Evolutionary conservation across 2,329 filamentous ascomycete genomes (phyloP), one percentile per base, ranked within the genome.

Genomic region (Grosmannia penicillata): DNA sequence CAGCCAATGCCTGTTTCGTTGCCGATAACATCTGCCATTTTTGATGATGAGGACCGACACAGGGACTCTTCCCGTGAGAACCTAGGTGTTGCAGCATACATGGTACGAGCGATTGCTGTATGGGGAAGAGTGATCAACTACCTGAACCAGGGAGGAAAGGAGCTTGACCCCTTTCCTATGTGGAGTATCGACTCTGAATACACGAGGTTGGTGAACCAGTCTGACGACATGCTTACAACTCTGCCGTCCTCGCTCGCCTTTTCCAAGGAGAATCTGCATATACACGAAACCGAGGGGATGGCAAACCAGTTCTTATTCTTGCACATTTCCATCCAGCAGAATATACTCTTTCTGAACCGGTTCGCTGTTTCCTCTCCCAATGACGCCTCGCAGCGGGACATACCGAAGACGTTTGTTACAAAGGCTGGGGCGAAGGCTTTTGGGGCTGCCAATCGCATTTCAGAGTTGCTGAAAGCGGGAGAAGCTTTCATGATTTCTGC

Each of bases 81-180:
- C 52, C 93, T 96, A 86, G 91, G 89, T 3, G 85, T 93, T 5
- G 82, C 86, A 2, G 86, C 89, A 10, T 94, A 93, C 56, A 82
- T 91, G 51, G 81, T 96, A 44, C 77, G 83, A 17, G 70, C 80
- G 3, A 82, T 96, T 44, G 76, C 86, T 2, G 65, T 94, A 24
- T 96, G 89, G 87, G 91, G 91, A 6, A 77, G 78, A 35, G 78
- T 95, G 35, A 82, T 94, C 49, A 80, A 79, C 44, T 95, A 94
- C 54, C 65, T 95, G 44, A 95, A 94, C 53, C 74, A 94, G 41
- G 87, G 87, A 19, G 87, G 86, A 2, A 87, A 82, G 53, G 81
- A 87, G 43, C 65, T 72, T 37, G 89, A 96, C 50, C 57, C 69
- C 2, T 69, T 78, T 50, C 75, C 82, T 0, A 79, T 94, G 60